Evolutionary conservation across 495 filamentous ascomycete species (phyloP), one percentile per base, ranked within the genome.

Genomic region (Neohortaea acidophila): DNA sequence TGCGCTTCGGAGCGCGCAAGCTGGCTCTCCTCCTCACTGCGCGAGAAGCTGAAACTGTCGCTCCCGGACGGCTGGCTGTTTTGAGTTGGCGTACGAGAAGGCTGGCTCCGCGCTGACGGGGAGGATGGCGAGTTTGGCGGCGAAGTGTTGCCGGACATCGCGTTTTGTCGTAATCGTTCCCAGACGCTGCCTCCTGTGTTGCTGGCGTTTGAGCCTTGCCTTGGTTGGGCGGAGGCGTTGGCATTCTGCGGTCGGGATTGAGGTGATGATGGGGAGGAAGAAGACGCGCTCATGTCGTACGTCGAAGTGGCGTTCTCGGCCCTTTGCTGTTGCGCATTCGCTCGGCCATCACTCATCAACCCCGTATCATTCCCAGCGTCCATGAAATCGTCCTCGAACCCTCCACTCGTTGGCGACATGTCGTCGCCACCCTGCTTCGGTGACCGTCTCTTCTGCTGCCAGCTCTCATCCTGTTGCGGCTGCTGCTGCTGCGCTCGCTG

Each of bases 1-100:
- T 73, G 69, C 37, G 67, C 66, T 45, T 70, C 59, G 17, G 44
- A 55, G 44, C 55, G 62, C n/a, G 62, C 67, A 31, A 57, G 44
- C 15, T 55, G 38, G 15, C 55, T 52, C 21, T 65, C 63, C 33
- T 58, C 52, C 0, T 62, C 61, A 3, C 45, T 48, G 0, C 33
- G 49, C 6, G 60, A 59, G 35, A 64, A 68, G 18, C 58, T 41
- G 42, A 67, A 69, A 27, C 54, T 57, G 34, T 69, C 64, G 1
- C 53, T 35, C 3, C 21, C 7, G 8, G 38, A 39, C 21, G 20
- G 23, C 19, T 21, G 14, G 2, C 19, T 39, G 21, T 13, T 24
- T 21, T 24, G 22, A 21, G 21, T 22, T 23, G 28, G 18, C 9
- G 43, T 14, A 14, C 36, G 20, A 9, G 29, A 22, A 32, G 34